Base-by-base conservation (phyloP, 805 yeast genomes). In the Cyberlindnera mrakii region DNA sequence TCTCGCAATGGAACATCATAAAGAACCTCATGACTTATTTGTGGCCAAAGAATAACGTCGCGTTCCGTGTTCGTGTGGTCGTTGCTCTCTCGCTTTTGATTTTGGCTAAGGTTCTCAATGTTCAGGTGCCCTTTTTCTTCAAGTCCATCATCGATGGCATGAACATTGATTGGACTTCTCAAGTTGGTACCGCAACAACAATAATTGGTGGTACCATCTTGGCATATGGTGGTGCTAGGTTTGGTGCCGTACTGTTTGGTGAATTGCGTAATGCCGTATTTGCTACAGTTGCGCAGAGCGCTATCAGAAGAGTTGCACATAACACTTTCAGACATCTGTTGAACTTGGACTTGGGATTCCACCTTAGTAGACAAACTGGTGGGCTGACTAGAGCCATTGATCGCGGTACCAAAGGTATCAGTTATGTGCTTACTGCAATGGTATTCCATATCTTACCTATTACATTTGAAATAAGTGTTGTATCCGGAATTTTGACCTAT, bases 361-460 rank as follows among this genome's bases (percentile, higher is more conserved):
- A 93, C 62, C 65, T 93, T 33, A 74, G 91, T 10, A 73, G 90
- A 52, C 98, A 93, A 62, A 93, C 99, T 0, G 99, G 99, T 51
- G 98, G 96, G 0, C 65, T 93, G 30, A 91, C 97, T 0, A 72
- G 99, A 48, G 98, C 98, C 2, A 93, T 93, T 56, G 99, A 93
- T 57, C 72, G 99, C 50, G 99, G 99, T 62, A 91, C 98, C 1
- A 91, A 93, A 55, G 99, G 99, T 68, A 91, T 93, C 42, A 82
- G 95, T 11, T 90, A 85, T 54, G 97, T 93, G 5, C 68, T 93
- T 37, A 80, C 86, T 31, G 96, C 98, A 3, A 86, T 91, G 96
- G 96, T 93, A n/a, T 91, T 93, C 69, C 98, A 93, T 61, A 90
- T 93, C 31, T 70, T 91, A 30, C 99, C 99, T 8, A 85, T 91